Evolutionary conservation across 441 rosid genomes (phyloP), one percentile per base, ranked within the genome.

Genomic region (Pelargonium citronellum): DNA sequence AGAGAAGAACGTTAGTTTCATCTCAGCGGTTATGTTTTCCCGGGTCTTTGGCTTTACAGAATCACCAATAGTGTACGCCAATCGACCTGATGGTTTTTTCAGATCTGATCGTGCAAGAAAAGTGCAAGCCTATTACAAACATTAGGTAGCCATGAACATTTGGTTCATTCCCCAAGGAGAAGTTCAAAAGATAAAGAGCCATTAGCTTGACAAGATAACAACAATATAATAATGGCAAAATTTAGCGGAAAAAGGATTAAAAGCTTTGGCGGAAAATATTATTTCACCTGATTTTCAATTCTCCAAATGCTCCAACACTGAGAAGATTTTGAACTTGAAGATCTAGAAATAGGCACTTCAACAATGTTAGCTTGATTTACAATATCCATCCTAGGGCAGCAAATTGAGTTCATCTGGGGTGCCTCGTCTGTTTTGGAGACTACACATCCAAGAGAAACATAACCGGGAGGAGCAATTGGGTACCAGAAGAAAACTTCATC

Each of bases 281-380:
- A 53, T 73, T 65, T 27, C 76, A 95, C 99, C 99, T 92, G 99
- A 85, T 95, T 95, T 75, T 90, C 96, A 77, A 95, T 89, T 84
- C 85, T 92, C 99, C 99, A 95, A 78, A 95, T 80, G 85, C 98
- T 89, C 99, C 98, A 95, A 86, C 89, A 83, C 67, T 89, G 96
- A 74, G 89, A 87, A 57, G 86, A 82, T 83, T 83, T 91, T 69
- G 96, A 84, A 79, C 87, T 87, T 49, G 88, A 85, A 65, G 93
- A 91, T 84, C 92, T 92, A 19, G 96, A 85, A 74, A 89, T 76
- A 58, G 97, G 92, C 75, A 84, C 71, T 61, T 96, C 99, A 75
- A 71, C 74, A 73, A 93, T 87, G 82, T 86, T 92, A 73, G 89
- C 81, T 75, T 90, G 98, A 85, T 84, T 85, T 75, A 96, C 96